Evolutionary conservation across 2,329 filamentous ascomycete genomes (phyloP), one percentile per base, ranked within the genome.

Genomic region (Paecilomyces dactylethromorphus): DNA sequence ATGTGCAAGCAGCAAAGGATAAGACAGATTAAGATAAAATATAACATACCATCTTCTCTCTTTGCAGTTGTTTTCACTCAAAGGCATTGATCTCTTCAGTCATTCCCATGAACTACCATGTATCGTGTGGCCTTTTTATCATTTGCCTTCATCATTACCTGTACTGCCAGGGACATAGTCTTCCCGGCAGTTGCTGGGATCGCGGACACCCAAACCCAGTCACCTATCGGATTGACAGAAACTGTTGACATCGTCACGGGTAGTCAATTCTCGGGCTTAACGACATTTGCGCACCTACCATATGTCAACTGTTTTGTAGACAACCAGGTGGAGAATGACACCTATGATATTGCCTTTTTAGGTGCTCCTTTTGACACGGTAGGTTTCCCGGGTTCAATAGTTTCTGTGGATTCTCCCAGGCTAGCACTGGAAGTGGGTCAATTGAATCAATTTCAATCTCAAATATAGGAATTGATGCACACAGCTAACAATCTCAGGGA

Each of bases 311-410:
- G 69, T 55, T 66, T 72, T 53, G 62, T 66, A 7, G 63, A 65
- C 3, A 59, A 59, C n/a, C 58, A 65, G 11, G 60, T 65, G 50
- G 50, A 24, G 22, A 52, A 52, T 13, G 10, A 24, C 11, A 68
- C 62, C 50, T 73, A 71, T 58, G 72, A 74, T 53, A 70, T 74
- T 58, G 80, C 79, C 15, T 73, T 82, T 56, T 62, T 82, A 7
- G 80, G 80, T 4, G 80, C 80, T 3, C 80, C 80, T 0, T 81
- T 82, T 59, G 80, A 82, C 63, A 82, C 79, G 0, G 78, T 74
- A 54, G 24, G 18, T 22, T 13, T 13, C 39, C 4, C 26, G 55
- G n/a, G 12, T 21, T 32, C 10, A 39, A 6, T 11, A 50, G 35
- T 7, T 6, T 15, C n/a, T 1, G 2, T 39, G 13, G 12, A 15